phyloP scores from a whole-genome alignment of 805 yeast genomes.

The Naumovozyma baii region DNA sequence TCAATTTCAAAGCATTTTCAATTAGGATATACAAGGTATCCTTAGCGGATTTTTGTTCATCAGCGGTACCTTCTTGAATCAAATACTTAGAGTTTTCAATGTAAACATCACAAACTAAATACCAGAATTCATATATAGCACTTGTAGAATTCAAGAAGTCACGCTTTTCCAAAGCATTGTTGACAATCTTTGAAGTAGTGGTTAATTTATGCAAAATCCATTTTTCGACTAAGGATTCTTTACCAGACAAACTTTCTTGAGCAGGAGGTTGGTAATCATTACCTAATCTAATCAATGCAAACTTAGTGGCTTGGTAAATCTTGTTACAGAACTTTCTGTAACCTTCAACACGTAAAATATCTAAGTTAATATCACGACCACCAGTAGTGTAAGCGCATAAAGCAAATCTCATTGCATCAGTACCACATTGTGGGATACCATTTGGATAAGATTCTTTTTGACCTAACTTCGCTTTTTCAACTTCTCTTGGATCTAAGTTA shows the following conservation, averaged over 20 bases:
- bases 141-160: slow-evolving; percentile 84
- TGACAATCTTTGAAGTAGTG: slow-evolving; percentile 53
- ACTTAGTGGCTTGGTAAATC: slow-evolving; percentile 97
- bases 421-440: slow-evolving; percentile 99
- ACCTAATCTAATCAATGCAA: slow-evolving; percentile 87
- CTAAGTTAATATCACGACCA: slow-evolving; percentile 95
- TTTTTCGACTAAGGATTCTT: slow-evolving; percentile 85
- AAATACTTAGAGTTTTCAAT: slow-evolving; percentile 93
- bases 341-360: slow-evolving; percentile 93
- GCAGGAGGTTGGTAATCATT: slow-evolving; percentile 79
- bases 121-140: slow-evolving; percentile 89
- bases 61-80: slow-evolving; percentile 82
- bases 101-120: slow-evolving; percentile 92
- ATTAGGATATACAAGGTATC: slow-evolving; percentile 89
- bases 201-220: slow-evolving; percentile 91
- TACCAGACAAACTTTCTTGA: slow-evolving; percentile 51
- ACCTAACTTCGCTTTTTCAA: slow-evolving; percentile 78
- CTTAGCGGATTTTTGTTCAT: slow-evolving; percentile 80
- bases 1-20: slow-evolving; percentile 82
- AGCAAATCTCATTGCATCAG: slow-evolving; percentile 96
- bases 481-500: slow-evolving; percentile 82
- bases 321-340: slow-evolving; percentile 99
- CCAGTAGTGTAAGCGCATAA: slow-evolving; percentile 97
- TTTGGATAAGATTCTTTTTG: slow-evolving; percentile 85
- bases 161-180: slow-evolving; percentile 64